A percentile compares a stretch with the other conserved stretches of the same genome.
Evolutionary conservation across 345 rosid species (phyloP).

Genomic region (Pistacia integerrima): DNA sequence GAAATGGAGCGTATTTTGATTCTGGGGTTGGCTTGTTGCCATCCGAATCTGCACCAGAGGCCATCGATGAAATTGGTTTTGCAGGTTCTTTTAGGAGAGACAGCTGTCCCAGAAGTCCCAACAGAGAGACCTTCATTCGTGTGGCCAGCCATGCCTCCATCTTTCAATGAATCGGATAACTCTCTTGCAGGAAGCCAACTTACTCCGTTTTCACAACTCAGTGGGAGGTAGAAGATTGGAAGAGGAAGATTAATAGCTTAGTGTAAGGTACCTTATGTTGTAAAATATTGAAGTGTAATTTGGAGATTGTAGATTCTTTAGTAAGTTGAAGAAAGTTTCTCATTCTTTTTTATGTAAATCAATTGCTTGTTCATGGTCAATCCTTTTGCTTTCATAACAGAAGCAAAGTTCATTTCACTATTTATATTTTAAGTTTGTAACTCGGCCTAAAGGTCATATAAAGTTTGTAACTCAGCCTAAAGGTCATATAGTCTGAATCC

Average conservation of each 20-base stretch:
- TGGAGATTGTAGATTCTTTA: not conserved
- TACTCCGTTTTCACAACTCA: conserved; percentile 38
- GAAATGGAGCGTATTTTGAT: conserved; percentile 51
- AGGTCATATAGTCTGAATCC: no score
- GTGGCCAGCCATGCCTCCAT: conserved; percentile 73
- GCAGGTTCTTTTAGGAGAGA: conserved; percentile 69
- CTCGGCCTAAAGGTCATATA: no score
- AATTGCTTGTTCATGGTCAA: not conserved
- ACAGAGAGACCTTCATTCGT: conserved; percentile 66
- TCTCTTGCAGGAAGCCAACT: conserved; percentile 39
- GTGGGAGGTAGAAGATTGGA: conserved; percentile 33
- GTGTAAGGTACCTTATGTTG: not conserved
- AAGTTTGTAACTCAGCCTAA: no score
- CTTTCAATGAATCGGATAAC: conserved; percentile 43
- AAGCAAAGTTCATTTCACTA: no score
- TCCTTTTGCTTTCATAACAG: no score
- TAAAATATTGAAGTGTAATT: not conserved
- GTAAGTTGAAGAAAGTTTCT: no score
- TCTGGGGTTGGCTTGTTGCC: conserved; percentile 82
- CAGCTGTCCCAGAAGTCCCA: conserved; percentile 50
- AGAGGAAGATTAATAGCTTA: not conserved
- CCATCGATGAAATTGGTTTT: conserved; percentile 63
- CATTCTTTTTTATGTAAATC: not conserved
- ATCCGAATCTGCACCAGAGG: conserved; percentile 71
- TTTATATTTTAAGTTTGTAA: no score